Base-by-base conservation (phyloP, 169 alveolate genomes). In the Cyclospora cayetanensis region DNA sequence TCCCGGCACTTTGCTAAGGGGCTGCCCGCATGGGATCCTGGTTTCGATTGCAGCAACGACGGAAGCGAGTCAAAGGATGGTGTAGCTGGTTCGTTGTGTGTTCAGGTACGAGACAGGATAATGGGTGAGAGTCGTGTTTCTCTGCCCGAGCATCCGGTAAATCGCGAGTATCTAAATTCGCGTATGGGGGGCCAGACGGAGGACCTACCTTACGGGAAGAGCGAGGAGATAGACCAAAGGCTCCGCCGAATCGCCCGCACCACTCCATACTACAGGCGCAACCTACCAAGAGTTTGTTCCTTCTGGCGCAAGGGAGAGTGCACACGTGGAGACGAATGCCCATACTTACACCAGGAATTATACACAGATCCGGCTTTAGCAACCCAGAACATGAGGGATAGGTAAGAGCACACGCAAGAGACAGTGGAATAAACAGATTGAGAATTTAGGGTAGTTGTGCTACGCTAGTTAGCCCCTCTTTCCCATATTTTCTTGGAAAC, bases 291-390 rank as follows among this genome's bases (percentile, higher is more conserved):
- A 35, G 96, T 98, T n/a, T 98, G 99, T 90, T 95, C 99, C 29
- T 98, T 98, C 94, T 98, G 97, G 97, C 94, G 96, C 3, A 96
- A 97, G 90, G 98, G 98, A 63, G 96, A 95, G 43, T 98, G 99
- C 93, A 97, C 94, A 53, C 92, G 99, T 52, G 99, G 99, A 1
- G 98, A 95, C n/a, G 97, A 74, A 60, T 93, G 95, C 46, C 95
- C 93, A 37, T 97, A 94, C 82, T 95, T 95, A 39, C 94, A 94
- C 60, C 89, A 89, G 53, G 94, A 93, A n/a, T 72, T 87, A 39
- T 86, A 93, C 70, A 92, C 91, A 63, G 96, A 92, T 79, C 92
- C 94, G 15, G 94, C 92, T 12, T 86, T 94, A 29, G 93, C 94
- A 31, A 95, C 96, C 52, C 96, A 97, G 91, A 96, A 95, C 65